Base-by-base conservation (phyloP, 345 rosid species). In the Lenwebbia sp. region DNA sequence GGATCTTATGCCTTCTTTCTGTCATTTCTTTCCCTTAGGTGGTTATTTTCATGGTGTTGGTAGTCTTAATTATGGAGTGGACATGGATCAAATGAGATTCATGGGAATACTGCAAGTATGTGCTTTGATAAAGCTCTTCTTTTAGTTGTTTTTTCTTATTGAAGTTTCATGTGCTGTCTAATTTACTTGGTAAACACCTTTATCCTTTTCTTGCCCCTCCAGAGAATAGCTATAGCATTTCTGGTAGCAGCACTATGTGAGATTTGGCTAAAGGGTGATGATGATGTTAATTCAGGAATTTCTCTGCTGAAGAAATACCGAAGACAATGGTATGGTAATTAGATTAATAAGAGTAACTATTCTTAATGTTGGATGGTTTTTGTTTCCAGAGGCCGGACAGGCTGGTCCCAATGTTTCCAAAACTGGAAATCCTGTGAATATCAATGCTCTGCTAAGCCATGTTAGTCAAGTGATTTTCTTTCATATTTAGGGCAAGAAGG, bases 141-240 rank as follows among this genome's bases (percentile, higher is more conserved):
- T 74, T 50, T 26, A 23, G 28, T 19, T 55, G 41, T 40, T 52
- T 54, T 83, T 26, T 53, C 33, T 85, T 74, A 15, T 25, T 52
- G 12, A 50, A 76, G 13, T 54, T 7, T 30, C 44, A 25, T 4
- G n/a, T 28, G 47, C 40, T 28, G 40, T 54, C 58, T 40, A 15
- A 7, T 55, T 49, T 83, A 52, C 84, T 19, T 23, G 14, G 44
- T 30, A 33, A 51, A 10, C 56, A 30, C 49, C 62, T 10, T 65
- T 65, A 9, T 51, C 41, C 17, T 12, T 56, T 41, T 40, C 83
- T 81, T 85, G 44, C 19, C 8, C 41, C 82, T 51, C 57, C 92
- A 96, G 99, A 95, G 99, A 90, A 95, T 96, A 89, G 96, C 98
- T 21, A 84, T 93, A 58, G 95, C 93, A 44, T 96, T 94, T 88